phyloP scores from a whole-genome alignment of 495 filamentous ascomycete species.

The Penicillium pancosmium region DNA sequence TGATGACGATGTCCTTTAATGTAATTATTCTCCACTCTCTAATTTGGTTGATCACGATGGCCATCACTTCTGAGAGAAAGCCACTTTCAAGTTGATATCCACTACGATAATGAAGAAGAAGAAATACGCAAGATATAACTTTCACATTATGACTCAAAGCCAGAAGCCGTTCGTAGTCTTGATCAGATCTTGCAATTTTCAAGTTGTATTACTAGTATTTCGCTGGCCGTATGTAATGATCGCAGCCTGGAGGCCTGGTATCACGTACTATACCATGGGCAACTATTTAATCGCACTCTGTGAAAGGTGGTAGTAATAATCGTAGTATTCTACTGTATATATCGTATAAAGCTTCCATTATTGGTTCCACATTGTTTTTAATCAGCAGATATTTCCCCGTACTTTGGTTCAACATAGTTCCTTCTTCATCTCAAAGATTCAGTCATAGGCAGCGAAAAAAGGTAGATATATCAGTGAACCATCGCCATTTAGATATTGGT shows the following conservation, averaged over 20 bases:
- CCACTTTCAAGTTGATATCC: too few species aligned
- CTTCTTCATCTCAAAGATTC: neutral
- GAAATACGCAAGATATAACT: too few species aligned
- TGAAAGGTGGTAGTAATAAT: neutral
- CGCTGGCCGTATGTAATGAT: too few species aligned
- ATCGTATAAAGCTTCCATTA: neutral
- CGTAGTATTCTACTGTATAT: neutral
- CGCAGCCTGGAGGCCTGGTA: too few species aligned
- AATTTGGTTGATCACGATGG: neutral
- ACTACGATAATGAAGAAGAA: too few species aligned
- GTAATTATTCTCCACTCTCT: constrained; percentile 5
- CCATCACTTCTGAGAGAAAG: neutral
- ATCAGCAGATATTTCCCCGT: neutral
- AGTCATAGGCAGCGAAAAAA: neutral
- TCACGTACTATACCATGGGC: too few species aligned
- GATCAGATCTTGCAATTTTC: too few species aligned
- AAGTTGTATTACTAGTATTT: too few species aligned
- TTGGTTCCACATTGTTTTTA: neutral
- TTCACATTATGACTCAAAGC: too few species aligned
- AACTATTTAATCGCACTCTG: neutral
- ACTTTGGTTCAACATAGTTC: neutral
- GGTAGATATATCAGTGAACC: neutral
- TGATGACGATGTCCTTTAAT: constrained; percentile 16
- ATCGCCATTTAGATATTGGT: neutral
- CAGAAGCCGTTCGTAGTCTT: too few species aligned